Conservation (phyloP, 2,329 filamentous ascomycete genomes). For the Stachybotrys chlorohalonatus region DNA sequence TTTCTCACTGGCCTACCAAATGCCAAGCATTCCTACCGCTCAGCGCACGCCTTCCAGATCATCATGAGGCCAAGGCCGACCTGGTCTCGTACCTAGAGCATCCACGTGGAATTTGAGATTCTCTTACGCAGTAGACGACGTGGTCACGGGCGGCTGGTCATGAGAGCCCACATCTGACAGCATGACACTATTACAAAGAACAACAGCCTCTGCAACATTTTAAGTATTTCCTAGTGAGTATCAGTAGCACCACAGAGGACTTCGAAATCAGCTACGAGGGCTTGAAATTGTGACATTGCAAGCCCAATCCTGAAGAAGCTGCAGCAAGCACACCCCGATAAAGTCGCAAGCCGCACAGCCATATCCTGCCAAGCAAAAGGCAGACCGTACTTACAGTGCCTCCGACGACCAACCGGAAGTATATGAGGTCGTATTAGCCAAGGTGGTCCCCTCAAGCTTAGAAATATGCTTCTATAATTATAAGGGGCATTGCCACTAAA, state of each 20-base stretch:
- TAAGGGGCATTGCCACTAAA: constrained; percentile 47
- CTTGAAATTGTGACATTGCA: constrained; percentile 67
- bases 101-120: constrained; percentile 80
- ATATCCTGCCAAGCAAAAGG: constrained; percentile 60
- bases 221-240: constrained; percentile 77
- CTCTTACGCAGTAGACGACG: constrained; percentile 85
- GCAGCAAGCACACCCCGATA: constrained; percentile 54
- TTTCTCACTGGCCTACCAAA: constrained; percentile 77
- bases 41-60: constrained; percentile 66
- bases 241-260: background rate
- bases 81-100: constrained; percentile 64
- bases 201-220: constrained; percentile 91
- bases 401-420: constrained; percentile 64
- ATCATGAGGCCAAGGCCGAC: constrained; percentile 67
- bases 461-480: constrained; percentile 85
- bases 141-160: constrained; percentile 84
- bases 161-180: constrained; percentile 21
- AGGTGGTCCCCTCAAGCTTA: constrained; percentile 73
- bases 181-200: constrained; percentile 74
- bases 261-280: constrained; percentile 3
- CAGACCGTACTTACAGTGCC: constrained; percentile 63
- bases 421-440: constrained; percentile 72
- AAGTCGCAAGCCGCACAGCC: constrained; percentile 68
- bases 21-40: constrained; percentile 86
- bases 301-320: constrained; percentile 80